A percentile compares a stretch with the other conserved stretches of the same genome.
phyloP scores from a whole-genome alignment of 2,329 filamentous ascomycete genomes.

The Xylariaceae sp. region DNA sequence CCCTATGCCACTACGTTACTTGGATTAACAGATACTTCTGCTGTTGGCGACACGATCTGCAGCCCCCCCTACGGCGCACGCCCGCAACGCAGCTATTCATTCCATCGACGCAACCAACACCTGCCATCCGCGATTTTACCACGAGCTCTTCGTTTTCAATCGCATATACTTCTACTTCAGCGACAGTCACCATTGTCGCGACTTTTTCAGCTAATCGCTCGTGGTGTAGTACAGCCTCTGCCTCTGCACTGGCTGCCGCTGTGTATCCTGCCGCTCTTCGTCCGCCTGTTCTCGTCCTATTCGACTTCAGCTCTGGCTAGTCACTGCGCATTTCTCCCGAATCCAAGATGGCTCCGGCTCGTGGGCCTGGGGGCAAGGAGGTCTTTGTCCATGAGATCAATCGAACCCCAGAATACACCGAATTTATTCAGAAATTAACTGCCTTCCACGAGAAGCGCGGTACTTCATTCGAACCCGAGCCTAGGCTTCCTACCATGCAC shows the following conservation, averaged over 20 bases:
- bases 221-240: constrained; percentile 17
- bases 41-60: constrained; percentile 1
- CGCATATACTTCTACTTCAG: neutral
- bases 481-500: constrained; percentile 66
- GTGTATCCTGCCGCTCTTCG: neutral
- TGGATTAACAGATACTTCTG: neutral
- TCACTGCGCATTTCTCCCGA: constrained; percentile 13
- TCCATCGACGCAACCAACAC: constrained; percentile 1
- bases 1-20: neutral
- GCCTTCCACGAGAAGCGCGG: constrained; percentile 81
- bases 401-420: constrained; percentile 72
- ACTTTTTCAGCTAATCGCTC: neutral
- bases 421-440: constrained; percentile 76
- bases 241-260: constrained; percentile 22
- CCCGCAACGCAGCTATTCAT: neutral
- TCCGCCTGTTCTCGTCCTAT: neutral
- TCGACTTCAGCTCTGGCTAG: neutral
- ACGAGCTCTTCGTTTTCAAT: neutral
- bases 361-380: constrained; percentile 38
- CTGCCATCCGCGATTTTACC: neutral
- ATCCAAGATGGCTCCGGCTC: constrained; percentile 40
- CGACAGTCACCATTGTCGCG: neutral
- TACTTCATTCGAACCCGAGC: constrained; percentile 78
- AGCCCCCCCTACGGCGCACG: neutral
- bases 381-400: constrained; percentile 53